Evolutionary conservation across 768 basidiomycete species (phyloP).

Genomic region (Hygrocybe coccinea): DNA sequence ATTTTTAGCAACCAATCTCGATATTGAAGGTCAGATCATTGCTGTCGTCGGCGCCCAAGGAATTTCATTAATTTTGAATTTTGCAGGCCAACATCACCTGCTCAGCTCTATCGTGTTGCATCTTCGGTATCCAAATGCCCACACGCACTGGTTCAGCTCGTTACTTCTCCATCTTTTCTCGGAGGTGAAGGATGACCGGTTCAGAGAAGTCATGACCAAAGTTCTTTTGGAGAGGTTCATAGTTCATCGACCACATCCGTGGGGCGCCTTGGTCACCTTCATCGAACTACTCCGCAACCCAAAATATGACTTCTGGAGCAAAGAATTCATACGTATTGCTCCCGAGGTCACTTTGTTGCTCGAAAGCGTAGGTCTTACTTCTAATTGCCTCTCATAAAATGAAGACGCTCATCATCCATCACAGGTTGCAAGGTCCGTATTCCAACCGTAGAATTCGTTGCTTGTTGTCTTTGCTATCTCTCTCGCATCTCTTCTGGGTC

Average conservation of each 20-base stretch:
- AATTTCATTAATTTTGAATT: constrained; percentile 3
- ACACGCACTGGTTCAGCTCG: constrained; percentile 97
- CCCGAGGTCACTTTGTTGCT: constrained; percentile 83
- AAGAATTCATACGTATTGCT: constrained; percentile 77
- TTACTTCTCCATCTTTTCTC: constrained; percentile 83
- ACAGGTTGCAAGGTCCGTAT: constrained; percentile 75
- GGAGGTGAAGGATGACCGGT: constrained; percentile 70
- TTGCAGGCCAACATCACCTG: constrained; percentile 87
- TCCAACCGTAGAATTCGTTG: constrained; percentile 66
- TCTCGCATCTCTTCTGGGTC: constrained; percentile 71
- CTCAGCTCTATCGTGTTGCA: constrained; percentile 91
- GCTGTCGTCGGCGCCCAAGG: neutral
- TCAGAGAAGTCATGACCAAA: constrained; percentile 79
- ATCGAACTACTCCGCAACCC: constrained; percentile 88
- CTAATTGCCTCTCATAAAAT: constrained; percentile 7
- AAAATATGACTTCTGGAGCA: constrained; percentile 89
- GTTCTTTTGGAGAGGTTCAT: constrained; percentile 92
- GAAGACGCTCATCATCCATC: neutral
- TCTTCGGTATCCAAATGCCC: constrained; percentile 94
- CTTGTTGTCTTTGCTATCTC: constrained; percentile 71
- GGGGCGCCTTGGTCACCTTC: constrained; percentile 91
- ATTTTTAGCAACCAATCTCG: constrained; percentile 77
- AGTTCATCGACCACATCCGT: constrained; percentile 92
- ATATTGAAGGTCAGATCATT: constrained; percentile 76
- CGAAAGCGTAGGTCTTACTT: constrained; percentile 59